Percentiles rank a stretch among this genome's conserved stretches.
Evolutionary conservation across 192 early-diverging fungal species (phyloP).

Genomic region (Geranomyces variabilis): DNA sequence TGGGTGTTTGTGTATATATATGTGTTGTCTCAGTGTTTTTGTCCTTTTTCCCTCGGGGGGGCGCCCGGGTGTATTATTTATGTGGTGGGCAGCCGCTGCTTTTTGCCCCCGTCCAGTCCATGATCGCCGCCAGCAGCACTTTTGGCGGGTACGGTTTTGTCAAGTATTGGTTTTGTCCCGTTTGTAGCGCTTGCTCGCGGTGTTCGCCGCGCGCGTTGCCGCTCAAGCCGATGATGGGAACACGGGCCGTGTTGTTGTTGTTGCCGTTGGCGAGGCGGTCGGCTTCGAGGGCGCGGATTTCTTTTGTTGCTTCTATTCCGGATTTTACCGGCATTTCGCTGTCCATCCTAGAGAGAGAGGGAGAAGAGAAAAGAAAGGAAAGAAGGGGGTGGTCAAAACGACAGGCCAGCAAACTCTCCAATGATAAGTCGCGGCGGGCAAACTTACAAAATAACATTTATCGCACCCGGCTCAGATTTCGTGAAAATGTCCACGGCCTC

Average conservation of each 20-base stretch:
- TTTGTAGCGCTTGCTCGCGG: constrained; percentile 8
- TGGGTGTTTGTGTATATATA: no score
- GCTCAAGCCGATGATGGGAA: constrained; percentile 14
- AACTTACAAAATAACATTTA: not conserved
- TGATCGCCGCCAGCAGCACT: not conserved
- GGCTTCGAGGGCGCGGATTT: constrained; percentile 51
- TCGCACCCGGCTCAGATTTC: not conserved
- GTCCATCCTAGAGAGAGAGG: constrained; percentile 60
- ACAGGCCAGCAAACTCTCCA: no score
- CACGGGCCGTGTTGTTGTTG: not conserved
- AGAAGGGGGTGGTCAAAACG: no score
- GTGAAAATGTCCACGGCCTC: constrained; percentile 12
- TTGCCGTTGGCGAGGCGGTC: no score
- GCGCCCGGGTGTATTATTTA: no score
- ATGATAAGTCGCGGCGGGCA: no score
- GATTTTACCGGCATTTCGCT: constrained; percentile 74
- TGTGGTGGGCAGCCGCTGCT: not conserved
- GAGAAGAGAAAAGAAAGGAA: no score
- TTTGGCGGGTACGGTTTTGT: constrained; percentile 18
- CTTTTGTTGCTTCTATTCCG: constrained; percentile 67
- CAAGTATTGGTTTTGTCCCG: constrained; percentile 14
- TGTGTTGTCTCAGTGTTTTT: no score
- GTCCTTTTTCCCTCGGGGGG: no score
- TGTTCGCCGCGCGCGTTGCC: constrained; percentile 23
- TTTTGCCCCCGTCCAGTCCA: not conserved